Percentiles rank a stretch among this genome's conserved stretches.
Evolutionary conservation across 768 basidiomycete species (phyloP).

Genomic region (Phylloporus sp.): DNA sequence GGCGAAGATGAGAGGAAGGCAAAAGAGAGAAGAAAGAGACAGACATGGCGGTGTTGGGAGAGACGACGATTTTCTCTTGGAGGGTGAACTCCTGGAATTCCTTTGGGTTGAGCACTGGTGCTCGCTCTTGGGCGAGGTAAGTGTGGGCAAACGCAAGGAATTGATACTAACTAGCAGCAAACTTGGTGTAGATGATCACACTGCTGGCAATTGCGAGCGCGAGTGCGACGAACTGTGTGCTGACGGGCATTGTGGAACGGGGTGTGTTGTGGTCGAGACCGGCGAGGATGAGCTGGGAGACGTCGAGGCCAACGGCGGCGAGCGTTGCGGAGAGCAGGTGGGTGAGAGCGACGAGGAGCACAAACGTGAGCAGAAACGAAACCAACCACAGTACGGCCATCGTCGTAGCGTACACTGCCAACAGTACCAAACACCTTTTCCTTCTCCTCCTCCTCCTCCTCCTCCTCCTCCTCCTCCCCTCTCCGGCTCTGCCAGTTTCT

Average conservation of each 20-base stretch:
- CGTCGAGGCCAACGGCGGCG: slow-evolving; percentile 51
- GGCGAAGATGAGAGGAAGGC: neutral
- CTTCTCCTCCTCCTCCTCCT: neutral
- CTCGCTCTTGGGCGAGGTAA: slow-evolving; percentile 44
- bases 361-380: slow-evolving; percentile 48
- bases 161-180: slow-evolving; percentile 39
- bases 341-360: slow-evolving; percentile 43
- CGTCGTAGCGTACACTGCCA: neutral
- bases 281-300: slow-evolving; percentile 58
- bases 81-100: slow-evolving; percentile 84
- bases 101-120: slow-evolving; percentile 68
- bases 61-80: slow-evolving; percentile 74
- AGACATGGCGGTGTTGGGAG: slow-evolving; percentile 94
- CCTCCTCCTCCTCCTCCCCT: neutral
- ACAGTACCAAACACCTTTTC: slow-evolving; percentile 7
- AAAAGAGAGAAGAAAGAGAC: slow-evolving; percentile 21
- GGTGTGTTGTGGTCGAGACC: slow-evolving; percentile 38
- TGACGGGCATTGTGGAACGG: slow-evolving; percentile 15
- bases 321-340: slow-evolving; percentile 43
- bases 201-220: slow-evolving; percentile 48
- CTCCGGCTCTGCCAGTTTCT: neutral
- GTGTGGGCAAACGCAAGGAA: neutral
- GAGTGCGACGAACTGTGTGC: slow-evolving; percentile 47
- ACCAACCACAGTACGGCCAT: too few relatives aligned
- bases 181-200: slow-evolving; percentile 51